Base-by-base conservation (phyloP, 495 filamentous ascomycete species). In the Aspergillus ostianus region DNA sequence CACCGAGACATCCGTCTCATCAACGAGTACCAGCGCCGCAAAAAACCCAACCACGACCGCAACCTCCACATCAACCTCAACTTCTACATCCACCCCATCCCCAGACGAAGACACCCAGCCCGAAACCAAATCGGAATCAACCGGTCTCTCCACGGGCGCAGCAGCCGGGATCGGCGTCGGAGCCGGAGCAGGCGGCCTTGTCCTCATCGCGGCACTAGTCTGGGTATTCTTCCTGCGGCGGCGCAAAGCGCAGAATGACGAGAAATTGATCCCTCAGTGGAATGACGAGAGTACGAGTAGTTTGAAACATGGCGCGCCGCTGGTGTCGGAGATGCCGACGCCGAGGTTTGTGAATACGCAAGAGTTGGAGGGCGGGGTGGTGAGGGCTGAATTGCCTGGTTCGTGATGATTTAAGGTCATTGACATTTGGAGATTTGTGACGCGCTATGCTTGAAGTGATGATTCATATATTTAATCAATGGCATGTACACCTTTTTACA, bases 101-200 rank as follows among this genome's bases (percentile, higher is more conserved):
- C 10, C 6, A 41, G 10, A 17, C 36, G 4, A 6, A 41, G 15
- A 15, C 2, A 10, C 10, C 1, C 12, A 41, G 13, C 10, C 36
- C 1, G 13, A 41, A 41, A 4, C 30, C 1, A 6, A 32, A 41
- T 15, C 53, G 1, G 12, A 15, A 21, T 55, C 53, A 32, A 32
- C 3, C 4, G 36, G 53, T 2, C 26, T 55, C 6, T 55, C 53
- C 4, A 47, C 32, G 10, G 53, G 53, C n/a, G 53, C 53, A 3
- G 45, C 41, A 21, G 36, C 36, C 6, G 53, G 53, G 4, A 55
- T 55, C 15, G 55, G 55, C 13, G 55, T 57, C 13, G 55, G 55
- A 27, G 55, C 49, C 13, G 47, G 55, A 8, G 55, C 49, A 15
- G 55, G 55, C 26, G 55, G 55, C 3, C 12, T 44, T 0, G 10